phyloP scores from a whole-genome alignment of 306 rosid genomes.

The Glycine tomentella region DNA sequence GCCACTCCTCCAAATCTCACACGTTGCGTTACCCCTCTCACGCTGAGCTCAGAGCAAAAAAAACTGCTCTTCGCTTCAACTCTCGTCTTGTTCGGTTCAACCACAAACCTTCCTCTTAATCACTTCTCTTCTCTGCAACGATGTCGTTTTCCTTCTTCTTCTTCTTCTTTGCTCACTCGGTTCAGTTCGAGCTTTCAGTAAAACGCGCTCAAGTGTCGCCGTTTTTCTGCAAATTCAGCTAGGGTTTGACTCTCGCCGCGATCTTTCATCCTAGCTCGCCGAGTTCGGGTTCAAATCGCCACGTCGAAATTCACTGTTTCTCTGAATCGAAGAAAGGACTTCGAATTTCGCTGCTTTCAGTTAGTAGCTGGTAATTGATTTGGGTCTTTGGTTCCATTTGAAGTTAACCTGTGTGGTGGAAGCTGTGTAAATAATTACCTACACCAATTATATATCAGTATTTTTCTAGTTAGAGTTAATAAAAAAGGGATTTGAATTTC shows the following conservation, averaged over 20 bases:
- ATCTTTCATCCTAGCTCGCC: background rate
- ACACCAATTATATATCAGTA: background rate
- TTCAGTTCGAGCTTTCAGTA: background rate
- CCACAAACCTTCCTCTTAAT: background rate
- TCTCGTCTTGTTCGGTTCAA: background rate
- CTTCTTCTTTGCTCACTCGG: background rate
- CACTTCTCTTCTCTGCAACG: background rate
- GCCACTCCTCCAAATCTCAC: slow-evolving; percentile 51
- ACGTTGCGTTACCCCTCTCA: slow-evolving; percentile 39
- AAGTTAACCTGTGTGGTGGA: slow-evolving; percentile 20
- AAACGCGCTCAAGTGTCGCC: background rate
- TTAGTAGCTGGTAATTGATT: slow-evolving; percentile 34
- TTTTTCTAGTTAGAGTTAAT: background rate
- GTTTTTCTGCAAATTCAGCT: slow-evolving; percentile 16
- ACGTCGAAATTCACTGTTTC: slow-evolving; percentile 10
- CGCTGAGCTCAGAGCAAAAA: background rate
- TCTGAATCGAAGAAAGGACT: background rate
- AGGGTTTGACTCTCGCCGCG: slow-evolving; percentile 44
- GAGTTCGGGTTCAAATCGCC: background rate
- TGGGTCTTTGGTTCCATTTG: slow-evolving; percentile 9
- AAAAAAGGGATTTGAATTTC: background rate
- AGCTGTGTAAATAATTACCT: slow-evolving; percentile 5
- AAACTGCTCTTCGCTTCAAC: background rate
- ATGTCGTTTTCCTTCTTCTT: background rate
- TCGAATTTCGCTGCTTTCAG: slow-evolving; percentile 22